A percentile compares a stretch with the other conserved stretches of the same genome.
Conservation (phyloP, 352 stramenopile species). For the Phytophthora megakarya region DNA sequence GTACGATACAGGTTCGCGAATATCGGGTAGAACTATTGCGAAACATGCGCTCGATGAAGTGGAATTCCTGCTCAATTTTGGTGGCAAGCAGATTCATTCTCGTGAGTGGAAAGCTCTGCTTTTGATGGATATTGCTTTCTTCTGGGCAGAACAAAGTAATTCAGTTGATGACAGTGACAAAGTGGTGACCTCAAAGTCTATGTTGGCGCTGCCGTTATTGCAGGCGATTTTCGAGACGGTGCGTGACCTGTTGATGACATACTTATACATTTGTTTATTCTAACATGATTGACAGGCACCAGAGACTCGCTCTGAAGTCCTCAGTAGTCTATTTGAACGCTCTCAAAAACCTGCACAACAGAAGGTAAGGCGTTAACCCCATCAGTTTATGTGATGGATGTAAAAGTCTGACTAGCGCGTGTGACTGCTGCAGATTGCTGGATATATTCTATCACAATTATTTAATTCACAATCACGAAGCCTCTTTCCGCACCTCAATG, state of each 20-base stretch:
- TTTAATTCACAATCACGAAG: constrained; percentile 48
- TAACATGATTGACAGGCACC: constrained; percentile 37
- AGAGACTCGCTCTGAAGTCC: constrained; percentile 58
- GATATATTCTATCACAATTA: constrained; percentile 42
- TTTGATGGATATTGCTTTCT: constrained; percentile 73
- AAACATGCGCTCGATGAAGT: constrained; percentile 44
- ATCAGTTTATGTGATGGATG: neutral
- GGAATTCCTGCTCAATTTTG: constrained; percentile 57
- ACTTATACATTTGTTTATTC: neutral
- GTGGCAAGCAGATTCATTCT: constrained; percentile 68
- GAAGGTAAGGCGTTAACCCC: constrained; percentile 26
- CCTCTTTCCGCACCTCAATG: constrained; percentile 51
- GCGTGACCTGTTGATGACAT: neutral
- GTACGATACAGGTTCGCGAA: neutral
- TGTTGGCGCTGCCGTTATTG: constrained; percentile 31
- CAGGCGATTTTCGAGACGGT: constrained; percentile 51
- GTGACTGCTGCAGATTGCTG: constrained; percentile 28
- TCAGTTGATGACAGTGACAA: constrained; percentile 1
- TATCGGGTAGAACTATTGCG: constrained; percentile 20
- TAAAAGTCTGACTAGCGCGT: neutral
- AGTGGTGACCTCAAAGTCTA: constrained; percentile 17
- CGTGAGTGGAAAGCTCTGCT: constrained; percentile 79
- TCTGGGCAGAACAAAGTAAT: constrained; percentile 51
- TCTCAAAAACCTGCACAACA: constrained; percentile 32
- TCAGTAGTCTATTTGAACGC: constrained; percentile 43